Evolutionary conservation across 78 protist species (phyloP), one percentile per base, ranked within the genome.

Genomic region (Creolimax fragrantissima): DNA sequence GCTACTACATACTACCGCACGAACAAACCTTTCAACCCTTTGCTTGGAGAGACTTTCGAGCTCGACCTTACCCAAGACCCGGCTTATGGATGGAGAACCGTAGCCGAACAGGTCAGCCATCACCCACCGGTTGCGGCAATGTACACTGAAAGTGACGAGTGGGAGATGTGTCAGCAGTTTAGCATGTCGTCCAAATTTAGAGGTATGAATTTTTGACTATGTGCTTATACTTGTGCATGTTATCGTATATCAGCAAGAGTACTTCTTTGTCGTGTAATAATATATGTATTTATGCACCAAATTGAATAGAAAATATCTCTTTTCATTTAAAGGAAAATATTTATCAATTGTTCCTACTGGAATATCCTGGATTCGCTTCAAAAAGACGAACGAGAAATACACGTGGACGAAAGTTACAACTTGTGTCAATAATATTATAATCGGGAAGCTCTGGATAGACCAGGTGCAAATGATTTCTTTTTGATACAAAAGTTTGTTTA

Each of bases 41-140:
- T 92, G 11, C 92, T 92, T 44, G 94, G 94, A 42, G 94, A 92
- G 86, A 89, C 94, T 2, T 92, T 24, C 35, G 94, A 92, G 92
- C 45, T 88, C 39, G 92, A 92, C 11, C 24, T 66, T 43, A 11
- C 86, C 41, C 86, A 42, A 5, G 42, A 58, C 24, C 43, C 2
- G 35, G 36, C 24, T 41, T 41, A 91, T 37, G 93, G 93, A 4
- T 84, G 66, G 84, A 45, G 89, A 4, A 3, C 2, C n/a, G 3
- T 91, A 17, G 24, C 85, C 43, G 93, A 91, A 84, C 93, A 91
- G 74, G 93, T 92, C 32, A 43, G 83, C 35, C 94, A 92, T 43
- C 94, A 92, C 43, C 94, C 94, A 44, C 94, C 94, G 85, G 89
- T 92, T 90, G 2, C 66, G 45, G 94, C 94, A 35, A 3, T 88